Evolutionary conservation across 495 filamentous ascomycete genomes (phyloP).

Genomic region (Penicillium angulare): DNA sequence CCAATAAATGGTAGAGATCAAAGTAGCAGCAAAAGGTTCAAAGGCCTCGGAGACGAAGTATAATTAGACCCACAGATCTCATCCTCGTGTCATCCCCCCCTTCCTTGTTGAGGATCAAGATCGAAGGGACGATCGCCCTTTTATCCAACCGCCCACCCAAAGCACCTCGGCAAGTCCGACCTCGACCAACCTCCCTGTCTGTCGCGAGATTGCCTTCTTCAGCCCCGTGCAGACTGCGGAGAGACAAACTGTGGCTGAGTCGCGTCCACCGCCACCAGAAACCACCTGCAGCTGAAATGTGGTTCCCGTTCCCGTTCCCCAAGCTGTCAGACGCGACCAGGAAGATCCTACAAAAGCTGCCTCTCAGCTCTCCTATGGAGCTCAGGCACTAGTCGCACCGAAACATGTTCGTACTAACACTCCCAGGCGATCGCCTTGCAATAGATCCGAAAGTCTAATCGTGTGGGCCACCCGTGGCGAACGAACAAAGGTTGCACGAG

Average conservation of each 20-base stretch:
- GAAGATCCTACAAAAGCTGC: background rate
- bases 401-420: conserved; percentile 2
- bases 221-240: conserved; percentile 3
- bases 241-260: conserved; percentile 9
- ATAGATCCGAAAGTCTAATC: conserved; percentile 10
- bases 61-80: background rate
- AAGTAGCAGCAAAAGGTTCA: background rate
- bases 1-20: too few species aligned
- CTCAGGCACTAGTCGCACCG: background rate
- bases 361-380: conserved; percentile 1
- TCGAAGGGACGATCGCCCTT: background rate
- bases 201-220: background rate
- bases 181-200: background rate
- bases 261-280: conserved; percentile 2
- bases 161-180: background rate
- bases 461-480: conserved; percentile 2
- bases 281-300: background rate
- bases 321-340: conserved; percentile 1
- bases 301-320: too few species aligned
- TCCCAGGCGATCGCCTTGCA: conserved; percentile 17
- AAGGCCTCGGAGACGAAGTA: background rate
- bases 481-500: conserved; percentile 10
- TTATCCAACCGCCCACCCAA: background rate
- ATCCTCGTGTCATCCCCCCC: background rate
- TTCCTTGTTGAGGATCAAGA: background rate